Conservation (phyloP, 495 filamentous ascomycete genomes). For the Podospora comata region DNA sequence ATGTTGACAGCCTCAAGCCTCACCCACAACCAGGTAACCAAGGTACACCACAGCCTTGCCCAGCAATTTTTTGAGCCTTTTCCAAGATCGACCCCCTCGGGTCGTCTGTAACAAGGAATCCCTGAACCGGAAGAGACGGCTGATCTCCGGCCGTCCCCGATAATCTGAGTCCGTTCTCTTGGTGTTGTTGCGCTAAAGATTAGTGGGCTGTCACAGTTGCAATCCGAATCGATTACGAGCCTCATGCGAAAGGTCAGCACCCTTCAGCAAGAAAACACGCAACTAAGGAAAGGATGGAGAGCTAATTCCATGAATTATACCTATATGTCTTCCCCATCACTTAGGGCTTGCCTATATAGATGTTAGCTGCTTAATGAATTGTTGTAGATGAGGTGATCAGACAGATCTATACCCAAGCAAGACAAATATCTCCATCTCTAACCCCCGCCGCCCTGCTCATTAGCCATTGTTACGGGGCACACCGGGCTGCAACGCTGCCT, state of each 20-base stretch:
- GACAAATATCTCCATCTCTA: neutral
- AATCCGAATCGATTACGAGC: neutral
- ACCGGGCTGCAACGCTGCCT: slow-evolving; percentile 6
- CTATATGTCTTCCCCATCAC: too few species aligned
- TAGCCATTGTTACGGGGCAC: slow-evolving; percentile 5
- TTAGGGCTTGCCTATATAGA: neutral
- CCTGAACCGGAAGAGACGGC: slow-evolving; percentile 11
- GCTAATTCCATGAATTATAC: too few species aligned
- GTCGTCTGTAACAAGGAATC: neutral
- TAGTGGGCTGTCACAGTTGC: neutral
- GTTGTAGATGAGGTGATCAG: too few species aligned
- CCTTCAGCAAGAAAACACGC: neutral
- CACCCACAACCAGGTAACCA: too few species aligned
- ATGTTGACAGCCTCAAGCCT: neutral
- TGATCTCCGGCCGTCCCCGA: slow-evolving; percentile 9
- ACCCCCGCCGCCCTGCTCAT: neutral
- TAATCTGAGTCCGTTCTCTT: slow-evolving; percentile 2
- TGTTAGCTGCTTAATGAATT: too few species aligned
- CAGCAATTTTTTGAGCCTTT: neutral
- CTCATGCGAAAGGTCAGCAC: neutral
- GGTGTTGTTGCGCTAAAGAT: neutral
- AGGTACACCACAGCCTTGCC: neutral
- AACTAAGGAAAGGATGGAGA: neutral
- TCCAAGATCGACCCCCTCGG: slow-evolving; percentile 2
- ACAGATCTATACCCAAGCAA: neutral